A percentile compares a stretch with the other conserved stretches of the same genome.
These are phyloP conservation scores for Suhomyces tanzawaensis DNA, from an alignment of 805 yeast species.

Conservation along the genomic window DNA sequence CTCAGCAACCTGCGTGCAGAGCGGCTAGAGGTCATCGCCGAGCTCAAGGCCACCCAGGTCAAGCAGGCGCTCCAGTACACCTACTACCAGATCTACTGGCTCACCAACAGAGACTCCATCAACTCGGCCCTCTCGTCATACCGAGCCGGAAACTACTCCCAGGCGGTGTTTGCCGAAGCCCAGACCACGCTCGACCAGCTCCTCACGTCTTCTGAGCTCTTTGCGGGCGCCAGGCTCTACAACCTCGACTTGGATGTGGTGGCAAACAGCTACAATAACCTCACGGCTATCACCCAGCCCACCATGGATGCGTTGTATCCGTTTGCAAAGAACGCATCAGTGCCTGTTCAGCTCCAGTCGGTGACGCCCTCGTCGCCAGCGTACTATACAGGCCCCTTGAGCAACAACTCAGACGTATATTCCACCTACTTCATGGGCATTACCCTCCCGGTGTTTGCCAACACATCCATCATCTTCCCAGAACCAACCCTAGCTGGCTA, in stretches of 20 bases:
- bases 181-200: slow-evolving; percentile 52
- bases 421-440: slow-evolving; percentile 61
- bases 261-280: slow-evolving; percentile 30
- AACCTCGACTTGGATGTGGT: slow-evolving; percentile 55
- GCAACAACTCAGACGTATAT: slow-evolving; percentile 30
- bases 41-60: slow-evolving; percentile 76
- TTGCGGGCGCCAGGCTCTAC: slow-evolving; percentile 65
- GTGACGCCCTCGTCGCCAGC: slow-evolving; percentile 10
- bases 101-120: slow-evolving; percentile 59
- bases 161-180: slow-evolving; percentile 43
- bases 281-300: slow-evolving; percentile 22
- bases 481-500: slow-evolving; percentile 67
- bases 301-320: slow-evolving; percentile 47
- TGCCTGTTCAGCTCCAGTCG: slow-evolving; percentile 40
- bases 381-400: slow-evolving; percentile 64
- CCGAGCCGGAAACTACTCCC: slow-evolving; percentile 70
- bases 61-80: slow-evolving; percentile 61
- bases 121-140: slow-evolving; percentile 59
- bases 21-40: slow-evolving; percentile 72
- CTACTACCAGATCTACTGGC: slow-evolving; percentile 67
- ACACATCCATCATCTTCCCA: slow-evolving; percentile 64
- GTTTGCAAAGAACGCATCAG: slow-evolving; percentile 41
- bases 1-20: slow-evolving; percentile 64
- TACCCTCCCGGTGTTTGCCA: slow-evolving; percentile 73
- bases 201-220: slow-evolving; percentile 58